A percentile compares a stretch with the other conserved stretches of the same genome.
Conservation (phyloP, 75 land plant genomes). For the Adiantum capillusveneris region DNA sequence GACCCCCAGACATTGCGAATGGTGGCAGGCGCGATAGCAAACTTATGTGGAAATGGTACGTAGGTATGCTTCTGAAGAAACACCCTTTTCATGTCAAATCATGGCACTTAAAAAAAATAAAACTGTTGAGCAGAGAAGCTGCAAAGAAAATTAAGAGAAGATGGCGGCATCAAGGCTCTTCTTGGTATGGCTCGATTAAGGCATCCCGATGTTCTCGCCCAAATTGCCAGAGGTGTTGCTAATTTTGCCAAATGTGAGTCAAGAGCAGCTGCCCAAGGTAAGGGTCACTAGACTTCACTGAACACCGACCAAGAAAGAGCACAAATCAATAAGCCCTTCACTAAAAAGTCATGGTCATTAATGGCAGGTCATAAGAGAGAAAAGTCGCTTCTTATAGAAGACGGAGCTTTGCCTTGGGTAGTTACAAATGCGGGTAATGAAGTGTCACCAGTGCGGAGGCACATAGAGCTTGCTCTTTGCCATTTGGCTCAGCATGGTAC, state of each 20-base stretch:
- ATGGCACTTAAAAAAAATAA: too few species aligned
- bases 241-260: conserved; percentile 85
- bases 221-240: conserved; percentile 66
- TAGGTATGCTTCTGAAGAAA: too few species aligned
- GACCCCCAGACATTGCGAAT: conserved; percentile 92
- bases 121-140: conserved; percentile 61
- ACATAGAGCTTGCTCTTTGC: conserved; percentile 83
- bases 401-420: conserved; percentile 86
- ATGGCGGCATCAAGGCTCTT: conserved; percentile 71
- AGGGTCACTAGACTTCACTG: too few species aligned
- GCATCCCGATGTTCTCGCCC: conserved; percentile 62
- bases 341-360: neutral
- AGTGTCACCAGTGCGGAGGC: conserved; percentile 65
- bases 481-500: conserved; percentile 81
- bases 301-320: too few species aligned
- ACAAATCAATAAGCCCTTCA: neutral
- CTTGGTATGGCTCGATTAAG: conserved; percentile 45
- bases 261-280: conserved; percentile 51
- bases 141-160: conserved; percentile 42
- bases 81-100: too few species aligned
- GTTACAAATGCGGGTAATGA: conserved; percentile 77
- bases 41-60: conserved; percentile 89
- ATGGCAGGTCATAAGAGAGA: conserved; percentile 33
- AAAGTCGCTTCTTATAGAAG: conserved; percentile 66
- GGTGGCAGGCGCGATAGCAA: conserved; percentile 93